Percentiles rank a stretch among this genome's conserved stretches.
phyloP scores from a whole-genome alignment of 1,284 basidiomycete genomes.

The Taiwanofungus camphoratus region DNA sequence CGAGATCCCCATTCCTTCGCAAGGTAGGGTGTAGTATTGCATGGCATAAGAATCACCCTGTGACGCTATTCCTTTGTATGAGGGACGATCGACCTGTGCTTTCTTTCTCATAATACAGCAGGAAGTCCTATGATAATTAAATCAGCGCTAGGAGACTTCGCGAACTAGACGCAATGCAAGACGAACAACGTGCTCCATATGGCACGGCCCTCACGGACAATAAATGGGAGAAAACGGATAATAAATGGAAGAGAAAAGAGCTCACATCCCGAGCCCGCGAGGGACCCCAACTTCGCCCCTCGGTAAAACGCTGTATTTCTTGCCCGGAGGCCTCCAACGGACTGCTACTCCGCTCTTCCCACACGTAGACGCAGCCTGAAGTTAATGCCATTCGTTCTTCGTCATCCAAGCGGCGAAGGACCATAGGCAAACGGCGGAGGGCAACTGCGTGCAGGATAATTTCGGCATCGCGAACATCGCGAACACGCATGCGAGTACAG shows the following conservation, averaged over 20 bases:
- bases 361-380: conserved; percentile 40
- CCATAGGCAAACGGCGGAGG: conserved; percentile 33
- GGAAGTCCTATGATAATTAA: conserved; percentile 28
- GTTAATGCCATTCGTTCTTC: conserved; percentile 36
- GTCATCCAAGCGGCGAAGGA: conserved; percentile 37
- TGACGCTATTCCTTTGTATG: conserved; percentile 21
- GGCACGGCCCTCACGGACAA: too few species aligned
- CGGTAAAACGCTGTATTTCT: conserved; percentile 40
- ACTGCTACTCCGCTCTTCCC: conserved; percentile 37
- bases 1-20: conserved; percentile 1
- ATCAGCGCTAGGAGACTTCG: too few species aligned
- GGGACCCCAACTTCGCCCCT: conserved; percentile 30
- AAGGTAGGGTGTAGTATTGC: neutral
- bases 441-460: conserved; percentile 38
- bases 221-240: neutral
- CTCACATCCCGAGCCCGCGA: conserved; percentile 33
- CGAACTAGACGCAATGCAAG: too few species aligned
- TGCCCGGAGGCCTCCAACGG: conserved; percentile 34
- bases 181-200: too few species aligned
- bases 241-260: conserved; percentile 8
- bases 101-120: conserved; percentile 36
- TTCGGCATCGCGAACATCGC: conserved; percentile 36
- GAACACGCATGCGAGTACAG: conserved; percentile 35
- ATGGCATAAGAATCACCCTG: conserved; percentile 15
- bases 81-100: conserved; percentile 26